A percentile compares a stretch with the other conserved stretches of the same genome.
Evolutionary conservation across 23 red algal species (phyloP).

Genomic region (Cyanidiococcus yangmingshanensis): DNA sequence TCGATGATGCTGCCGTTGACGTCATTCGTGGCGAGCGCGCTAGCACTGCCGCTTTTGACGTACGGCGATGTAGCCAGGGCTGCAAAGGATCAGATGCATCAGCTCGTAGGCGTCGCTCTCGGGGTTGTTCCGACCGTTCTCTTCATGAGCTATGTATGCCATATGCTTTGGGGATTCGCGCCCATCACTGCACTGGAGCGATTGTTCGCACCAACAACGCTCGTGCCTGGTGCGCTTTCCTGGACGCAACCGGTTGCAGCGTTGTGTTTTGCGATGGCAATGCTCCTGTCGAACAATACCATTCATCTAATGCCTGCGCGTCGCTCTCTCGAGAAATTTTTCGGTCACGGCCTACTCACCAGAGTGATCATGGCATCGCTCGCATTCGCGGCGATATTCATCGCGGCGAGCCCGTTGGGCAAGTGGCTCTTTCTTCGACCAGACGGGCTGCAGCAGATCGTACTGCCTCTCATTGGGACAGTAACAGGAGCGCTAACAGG

Average conservation of each 20-base stretch:
- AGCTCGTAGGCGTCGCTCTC: not conserved
- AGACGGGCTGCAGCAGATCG: not conserved
- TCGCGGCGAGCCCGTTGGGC: not conserved
- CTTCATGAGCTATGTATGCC: not conserved
- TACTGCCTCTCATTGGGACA: not conserved
- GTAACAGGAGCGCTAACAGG: not conserved
- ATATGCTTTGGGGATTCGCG: not conserved
- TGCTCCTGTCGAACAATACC: slow-evolving; percentile 4
- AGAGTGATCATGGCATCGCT: not conserved
- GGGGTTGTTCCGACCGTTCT: not conserved
- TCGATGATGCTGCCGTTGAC: slow-evolving; percentile 10
- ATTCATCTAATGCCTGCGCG: slow-evolving; percentile 9
- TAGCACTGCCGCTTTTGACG: not conserved
- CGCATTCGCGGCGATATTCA: not conserved
- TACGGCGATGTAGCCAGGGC: slow-evolving; percentile 7
- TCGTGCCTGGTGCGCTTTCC: not conserved
- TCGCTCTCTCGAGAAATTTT: not conserved
- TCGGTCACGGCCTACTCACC: slow-evolving; percentile 1
- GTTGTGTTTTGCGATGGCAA: not conserved
- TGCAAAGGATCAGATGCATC: slow-evolving; percentile 4
- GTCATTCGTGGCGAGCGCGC: not conserved
- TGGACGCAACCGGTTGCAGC: not conserved
- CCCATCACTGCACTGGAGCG: not conserved
- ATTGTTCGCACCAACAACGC: not conserved
- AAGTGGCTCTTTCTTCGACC: not conserved